Conservation (phyloP, 352 stramenopile species). For the Pythium dissotocum region DNA sequence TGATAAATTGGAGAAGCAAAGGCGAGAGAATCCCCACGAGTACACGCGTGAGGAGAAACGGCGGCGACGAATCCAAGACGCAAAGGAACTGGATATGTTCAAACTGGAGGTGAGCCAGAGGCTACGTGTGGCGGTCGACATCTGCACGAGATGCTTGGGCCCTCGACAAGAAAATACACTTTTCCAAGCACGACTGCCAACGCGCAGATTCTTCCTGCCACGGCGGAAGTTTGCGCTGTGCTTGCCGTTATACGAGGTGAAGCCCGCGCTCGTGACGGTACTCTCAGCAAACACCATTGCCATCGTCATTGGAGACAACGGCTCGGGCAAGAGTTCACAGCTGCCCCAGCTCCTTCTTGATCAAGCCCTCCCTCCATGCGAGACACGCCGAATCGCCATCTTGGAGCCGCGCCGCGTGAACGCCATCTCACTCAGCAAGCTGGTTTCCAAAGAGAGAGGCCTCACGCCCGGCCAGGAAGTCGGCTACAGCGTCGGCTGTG, state of each 20-base stretch:
- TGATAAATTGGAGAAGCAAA: constrained; percentile 9
- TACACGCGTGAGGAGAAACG: neutral
- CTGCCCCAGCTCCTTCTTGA: constrained; percentile 34
- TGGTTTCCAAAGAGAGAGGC: constrained; percentile 25
- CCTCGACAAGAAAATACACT: no score
- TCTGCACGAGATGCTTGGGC: no score
- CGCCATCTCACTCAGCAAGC: constrained; percentile 25
- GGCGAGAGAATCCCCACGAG: neutral
- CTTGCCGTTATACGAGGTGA: constrained; percentile 30
- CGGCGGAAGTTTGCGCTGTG: constrained; percentile 16
- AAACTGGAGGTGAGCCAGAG: no score
- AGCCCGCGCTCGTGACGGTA: constrained; percentile 18
- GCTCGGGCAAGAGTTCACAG: constrained; percentile 36
- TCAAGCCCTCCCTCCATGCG: constrained; percentile 9
- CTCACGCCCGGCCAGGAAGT: constrained; percentile 15
- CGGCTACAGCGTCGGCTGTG: constrained; percentile 29
- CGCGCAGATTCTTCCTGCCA: constrained; percentile 13
- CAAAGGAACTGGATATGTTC: no score
- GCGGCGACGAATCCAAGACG: neutral
- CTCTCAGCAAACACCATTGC: constrained; percentile 14
- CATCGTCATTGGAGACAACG: constrained; percentile 32
- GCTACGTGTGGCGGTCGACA: no score
- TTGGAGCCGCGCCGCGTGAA: constrained; percentile 31
- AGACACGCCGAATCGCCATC: constrained; percentile 25
- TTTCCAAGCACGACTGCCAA: neutral